phyloP scores from a whole-genome alignment of 2,329 filamentous ascomycete species.

The Fusarium sp. region DNA sequence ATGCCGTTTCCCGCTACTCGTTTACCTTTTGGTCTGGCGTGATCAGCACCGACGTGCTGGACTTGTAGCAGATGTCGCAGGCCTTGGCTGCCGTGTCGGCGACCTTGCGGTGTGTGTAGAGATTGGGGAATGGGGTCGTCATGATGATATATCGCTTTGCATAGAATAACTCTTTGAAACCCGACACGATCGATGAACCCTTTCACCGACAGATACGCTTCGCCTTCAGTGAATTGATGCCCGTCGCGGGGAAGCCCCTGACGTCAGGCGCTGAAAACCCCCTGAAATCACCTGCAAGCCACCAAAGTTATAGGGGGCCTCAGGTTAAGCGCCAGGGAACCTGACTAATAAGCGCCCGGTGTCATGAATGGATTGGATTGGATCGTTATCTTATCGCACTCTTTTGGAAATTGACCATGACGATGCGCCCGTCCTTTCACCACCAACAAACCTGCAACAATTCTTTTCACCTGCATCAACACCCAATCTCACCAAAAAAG shows the following conservation, averaged over 20 bases:
- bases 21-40: constrained; percentile 88
- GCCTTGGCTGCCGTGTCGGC: constrained; percentile 85
- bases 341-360: constrained; percentile 41
- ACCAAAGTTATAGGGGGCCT: constrained; percentile 9
- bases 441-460: constrained; percentile 26
- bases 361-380: constrained; percentile 12
- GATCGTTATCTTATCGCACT: constrained; percentile 43
- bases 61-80: constrained; percentile 93
- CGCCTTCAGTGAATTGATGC: constrained; percentile 8
- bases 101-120: constrained; percentile 88
- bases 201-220: not conserved
- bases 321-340: constrained; percentile 6
- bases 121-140: constrained; percentile 72
- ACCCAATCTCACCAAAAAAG: constrained; percentile 21
- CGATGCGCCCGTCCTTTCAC: constrained; percentile 32
- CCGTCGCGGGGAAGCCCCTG: constrained; percentile 33
- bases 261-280: constrained; percentile 36
- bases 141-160: constrained; percentile 46
- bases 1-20: constrained; percentile 7
- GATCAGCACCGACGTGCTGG: constrained; percentile 86
- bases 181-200: not conserved
- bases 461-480: constrained; percentile 11
- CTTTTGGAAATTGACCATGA: constrained; percentile 37
- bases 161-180: not conserved
- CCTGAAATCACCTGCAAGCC: constrained; percentile 27